Percentiles rank a stretch among this genome's conserved stretches.
These are phyloP conservation scores for Zasmidium angulare DNA, from an alignment of 2,329 filamentous ascomycete genomes.

Conservation along the genomic window DNA sequence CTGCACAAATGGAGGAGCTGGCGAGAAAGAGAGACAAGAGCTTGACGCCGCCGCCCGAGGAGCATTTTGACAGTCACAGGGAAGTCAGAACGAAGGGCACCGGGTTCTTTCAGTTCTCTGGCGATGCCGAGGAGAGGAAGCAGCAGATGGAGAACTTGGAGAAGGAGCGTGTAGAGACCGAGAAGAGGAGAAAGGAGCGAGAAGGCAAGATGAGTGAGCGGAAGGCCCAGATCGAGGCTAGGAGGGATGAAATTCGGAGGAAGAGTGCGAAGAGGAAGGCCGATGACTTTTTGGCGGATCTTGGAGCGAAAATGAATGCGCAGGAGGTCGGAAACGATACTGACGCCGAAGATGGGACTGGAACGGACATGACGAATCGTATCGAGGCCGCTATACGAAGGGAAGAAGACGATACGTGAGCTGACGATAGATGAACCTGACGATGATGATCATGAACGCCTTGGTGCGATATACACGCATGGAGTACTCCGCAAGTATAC, in stretches of 20 bases:
- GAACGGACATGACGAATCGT: conserved; percentile 7
- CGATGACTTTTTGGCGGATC: conserved; percentile 67
- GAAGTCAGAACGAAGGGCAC: conserved; percentile 87
- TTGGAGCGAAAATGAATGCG: conserved; percentile 40
- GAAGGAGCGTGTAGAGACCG: conserved; percentile 66
- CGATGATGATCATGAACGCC: no score
- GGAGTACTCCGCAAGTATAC: no score
- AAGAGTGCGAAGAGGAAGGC: conserved; percentile 60
- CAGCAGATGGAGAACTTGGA: conserved; percentile 75
- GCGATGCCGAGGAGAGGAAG: conserved; percentile 65
- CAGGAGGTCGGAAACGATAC: conserved; percentile 3
- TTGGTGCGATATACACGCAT: no score
- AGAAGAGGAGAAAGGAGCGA: conserved; percentile 61
- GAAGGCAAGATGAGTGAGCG: conserved; percentile 51
- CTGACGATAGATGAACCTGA: neutral
- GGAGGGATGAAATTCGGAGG: conserved; percentile 22
- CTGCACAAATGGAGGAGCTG: conserved; percentile 72
- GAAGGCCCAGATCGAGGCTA: conserved; percentile 54
- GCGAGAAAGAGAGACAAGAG: conserved; percentile 76
- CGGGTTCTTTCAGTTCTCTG: conserved; percentile 87
- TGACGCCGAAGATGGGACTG: conserved; percentile 1
- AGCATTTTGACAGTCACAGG: conserved; percentile 80
- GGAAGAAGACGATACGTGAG: conserved; percentile 6
- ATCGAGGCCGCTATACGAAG: conserved; percentile 18
- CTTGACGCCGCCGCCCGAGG: conserved; percentile 73